These are phyloP conservation scores for Sugiyamaella xylanicola DNA, from an alignment of 1,139 yeast species.

Conservation along the genomic window DNA sequence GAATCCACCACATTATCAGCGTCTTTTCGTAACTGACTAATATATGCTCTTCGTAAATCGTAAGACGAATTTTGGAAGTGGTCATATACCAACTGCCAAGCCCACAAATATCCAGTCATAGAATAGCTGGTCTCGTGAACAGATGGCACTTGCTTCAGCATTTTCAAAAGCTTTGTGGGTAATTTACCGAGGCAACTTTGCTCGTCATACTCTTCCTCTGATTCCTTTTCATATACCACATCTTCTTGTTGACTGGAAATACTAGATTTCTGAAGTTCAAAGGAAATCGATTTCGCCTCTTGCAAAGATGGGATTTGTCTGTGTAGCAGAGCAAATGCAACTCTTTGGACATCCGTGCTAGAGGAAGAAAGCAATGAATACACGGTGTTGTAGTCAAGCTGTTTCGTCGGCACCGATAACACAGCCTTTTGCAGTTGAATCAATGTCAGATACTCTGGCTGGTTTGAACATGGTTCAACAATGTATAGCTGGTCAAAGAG, in stretches of 20 bases:
- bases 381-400: slow-evolving; percentile 44
- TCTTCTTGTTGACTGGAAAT: slow-evolving; percentile 25
- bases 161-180: slow-evolving; percentile 40
- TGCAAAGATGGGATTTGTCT: slow-evolving; percentile 48
- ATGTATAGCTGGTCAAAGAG: slow-evolving; percentile 37
- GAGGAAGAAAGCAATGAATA: slow-evolving; percentile 34
- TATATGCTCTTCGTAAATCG: slow-evolving; percentile 61
- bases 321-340: slow-evolving; percentile 46
- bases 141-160: slow-evolving; percentile 34
- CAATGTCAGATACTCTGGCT: slow-evolving; percentile 21
- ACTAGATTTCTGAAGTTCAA: slow-evolving; percentile 40
- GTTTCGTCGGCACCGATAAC: slow-evolving; percentile 22
- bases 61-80: slow-evolving; percentile 68
- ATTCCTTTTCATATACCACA: slow-evolving; percentile 16
- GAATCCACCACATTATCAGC: slow-evolving; percentile 48
- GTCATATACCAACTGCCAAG: slow-evolving; percentile 66
- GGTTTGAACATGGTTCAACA: slow-evolving; percentile 4
- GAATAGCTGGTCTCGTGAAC: slow-evolving; percentile 18
- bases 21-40: slow-evolving; percentile 56
- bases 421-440: slow-evolving; percentile 27
- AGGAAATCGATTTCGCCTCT: slow-evolving; percentile 39
- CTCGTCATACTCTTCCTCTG: slow-evolving; percentile 27
- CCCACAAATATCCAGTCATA: slow-evolving; percentile 53
- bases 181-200: slow-evolving; percentile 22
- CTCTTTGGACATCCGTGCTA: slow-evolving; percentile 45